A percentile compares a stretch with the other conserved stretches of the same genome.
Evolutionary conservation across 495 filamentous ascomycete genomes (phyloP).

Genomic region (Tuber umbilicatum): DNA sequence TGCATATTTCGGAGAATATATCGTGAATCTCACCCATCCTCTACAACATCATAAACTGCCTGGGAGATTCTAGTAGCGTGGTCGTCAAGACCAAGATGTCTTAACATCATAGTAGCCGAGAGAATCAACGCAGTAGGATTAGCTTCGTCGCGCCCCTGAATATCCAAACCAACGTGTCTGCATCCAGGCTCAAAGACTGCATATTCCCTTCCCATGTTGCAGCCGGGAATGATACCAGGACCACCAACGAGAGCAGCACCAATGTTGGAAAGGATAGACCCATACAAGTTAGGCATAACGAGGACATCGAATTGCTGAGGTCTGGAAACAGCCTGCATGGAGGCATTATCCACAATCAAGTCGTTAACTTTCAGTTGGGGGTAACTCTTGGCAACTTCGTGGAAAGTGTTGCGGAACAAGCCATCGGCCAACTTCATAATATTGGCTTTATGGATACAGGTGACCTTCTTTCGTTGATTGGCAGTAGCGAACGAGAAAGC

Average conservation of each 20-base stretch:
- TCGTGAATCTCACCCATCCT: conserved; percentile 65
- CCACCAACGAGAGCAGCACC: conserved; percentile 97
- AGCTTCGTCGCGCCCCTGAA: conserved; percentile 97
- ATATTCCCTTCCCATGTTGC: conserved; percentile 98
- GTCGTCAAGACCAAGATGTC: conserved; percentile 92
- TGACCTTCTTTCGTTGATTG: conserved; percentile 97
- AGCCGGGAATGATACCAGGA: conserved; percentile 92
- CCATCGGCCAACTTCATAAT: conserved; percentile 99
- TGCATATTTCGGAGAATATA: not conserved
- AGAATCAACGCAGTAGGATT: conserved; percentile 95
- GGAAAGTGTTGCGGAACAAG: conserved; percentile 95
- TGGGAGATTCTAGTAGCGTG: conserved; percentile 97
- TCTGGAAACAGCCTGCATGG: conserved; percentile 92
- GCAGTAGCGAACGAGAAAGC: conserved; percentile 95
- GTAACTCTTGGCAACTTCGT: conserved; percentile 84
- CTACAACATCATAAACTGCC: conserved; percentile 93
- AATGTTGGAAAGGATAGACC: conserved; percentile 97
- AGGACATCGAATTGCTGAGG: conserved; percentile 99
- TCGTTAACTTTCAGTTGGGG: conserved; percentile 90
- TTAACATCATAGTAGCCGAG: conserved; percentile 89
- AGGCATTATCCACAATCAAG: conserved; percentile 99
- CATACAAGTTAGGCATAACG: conserved; percentile 99
- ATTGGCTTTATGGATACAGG: conserved; percentile 99
- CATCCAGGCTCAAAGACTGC: conserved; percentile 98
- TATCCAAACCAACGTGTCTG: conserved; percentile 96